These are phyloP conservation scores for Elsinoe arachidis DNA, from an alignment of 2,329 filamentous ascomycete species.

Conservation along the genomic window DNA sequence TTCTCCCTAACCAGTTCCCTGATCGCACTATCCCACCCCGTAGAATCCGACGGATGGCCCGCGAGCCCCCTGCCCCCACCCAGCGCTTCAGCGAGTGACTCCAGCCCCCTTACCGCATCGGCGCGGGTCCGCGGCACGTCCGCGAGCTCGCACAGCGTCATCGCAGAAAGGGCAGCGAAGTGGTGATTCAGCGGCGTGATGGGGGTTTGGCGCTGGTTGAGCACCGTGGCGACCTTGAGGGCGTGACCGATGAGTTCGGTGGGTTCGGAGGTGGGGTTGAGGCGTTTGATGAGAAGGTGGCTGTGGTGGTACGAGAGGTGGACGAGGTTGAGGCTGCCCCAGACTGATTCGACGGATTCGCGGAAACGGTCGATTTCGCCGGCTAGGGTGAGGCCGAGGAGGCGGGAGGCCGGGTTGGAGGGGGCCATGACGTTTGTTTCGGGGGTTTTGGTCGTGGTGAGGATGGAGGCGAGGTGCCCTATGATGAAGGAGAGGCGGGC, in stretches of 20 bases:
- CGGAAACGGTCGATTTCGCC: conserved; percentile 58
- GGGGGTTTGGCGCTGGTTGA: conserved; percentile 47
- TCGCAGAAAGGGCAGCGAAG: conserved; percentile 50
- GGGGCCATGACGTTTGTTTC: conserved; percentile 37
- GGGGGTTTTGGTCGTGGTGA: conserved; percentile 37
- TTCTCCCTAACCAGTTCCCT: conserved; percentile 41
- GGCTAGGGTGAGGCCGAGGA: conserved; percentile 44
- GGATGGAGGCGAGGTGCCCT: conserved; percentile 44
- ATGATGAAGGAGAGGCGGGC: conserved; percentile 55
- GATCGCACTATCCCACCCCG: conserved; percentile 52
- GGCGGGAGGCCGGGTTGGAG: conserved; percentile 33
- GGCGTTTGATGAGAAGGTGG: conserved; percentile 54
- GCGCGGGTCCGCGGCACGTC: conserved; percentile 48
- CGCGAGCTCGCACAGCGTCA: conserved; percentile 53
- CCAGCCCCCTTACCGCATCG: conserved; percentile 49
- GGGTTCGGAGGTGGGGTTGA: conserved; percentile 48
- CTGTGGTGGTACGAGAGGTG: conserved; percentile 64
- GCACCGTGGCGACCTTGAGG: conserved; percentile 49
- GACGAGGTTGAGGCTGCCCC: conserved; percentile 49
- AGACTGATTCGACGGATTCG: conserved; percentile 50
- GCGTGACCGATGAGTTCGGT: conserved; percentile 53
- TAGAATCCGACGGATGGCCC: conserved; percentile 33
- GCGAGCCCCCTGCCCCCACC: conserved; percentile 34
- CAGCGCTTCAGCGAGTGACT: conserved; percentile 47
- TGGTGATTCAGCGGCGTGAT: conserved; percentile 60